Evolutionary conservation across 768 basidiomycete genomes (phyloP), one percentile per base, ranked within the genome.

Genomic region (Suillus tomentosus): DNA sequence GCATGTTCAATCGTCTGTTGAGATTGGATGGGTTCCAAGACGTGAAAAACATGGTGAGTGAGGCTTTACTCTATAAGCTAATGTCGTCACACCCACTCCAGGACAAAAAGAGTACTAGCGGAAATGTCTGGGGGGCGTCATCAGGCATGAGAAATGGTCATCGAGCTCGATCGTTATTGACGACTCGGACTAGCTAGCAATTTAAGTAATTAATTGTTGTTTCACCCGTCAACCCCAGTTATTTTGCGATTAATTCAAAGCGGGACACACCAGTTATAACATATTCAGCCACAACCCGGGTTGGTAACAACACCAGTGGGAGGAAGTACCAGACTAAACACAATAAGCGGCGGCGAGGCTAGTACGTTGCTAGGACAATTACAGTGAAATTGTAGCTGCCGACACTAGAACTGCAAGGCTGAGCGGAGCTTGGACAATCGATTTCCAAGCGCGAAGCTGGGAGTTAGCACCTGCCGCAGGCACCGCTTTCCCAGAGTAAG

Each of bases 21-120:
- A 50, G 14, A 24, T 50, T 27, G 24, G 24, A 27, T 27, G 50
- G 24, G 24, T 50, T 50, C 14, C 24, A 50, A 14, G 50, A 24
- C 7, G 14, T 50, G 50, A 27, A 50, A 50, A 50, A 50, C 50
- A 50, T 50, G 50, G 50, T 15, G 50, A 50, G 50, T 27, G 50
- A 50, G 14, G 24, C 24, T 7, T 50, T 24, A 27, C 27, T 51
- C 50, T 51, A 51, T 3, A 14, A 31, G 15, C 15, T 31, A 51
- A 31, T 51, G 27, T 50, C 48, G 5, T 51, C 27, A 51, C 7
- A 8, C 15, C 50, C 17, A 27, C 50, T 27, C 15, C 3, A 51
- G 1, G 27, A 51, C 17, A 15, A 31, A 51, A 27, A 24, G 14
- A 2, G 6, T 22, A 50, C 14, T 50, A 7, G 48, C 8, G 6